Evolutionary conservation across 352 stramenopile species (phyloP).

Genomic region (Aphanomyces astaci): DNA sequence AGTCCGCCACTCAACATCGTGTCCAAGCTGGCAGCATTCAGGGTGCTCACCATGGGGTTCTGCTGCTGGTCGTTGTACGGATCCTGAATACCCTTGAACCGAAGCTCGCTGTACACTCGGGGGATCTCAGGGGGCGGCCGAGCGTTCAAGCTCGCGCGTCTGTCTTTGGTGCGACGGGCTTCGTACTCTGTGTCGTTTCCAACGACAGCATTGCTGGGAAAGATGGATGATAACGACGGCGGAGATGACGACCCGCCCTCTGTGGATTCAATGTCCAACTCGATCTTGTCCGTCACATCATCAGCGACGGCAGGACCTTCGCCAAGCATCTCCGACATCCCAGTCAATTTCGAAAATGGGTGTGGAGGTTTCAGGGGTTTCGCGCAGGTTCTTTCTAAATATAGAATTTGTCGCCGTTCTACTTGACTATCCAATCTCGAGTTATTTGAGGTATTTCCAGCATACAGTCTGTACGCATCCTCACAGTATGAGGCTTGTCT

Average conservation of each 20-base stretch:
- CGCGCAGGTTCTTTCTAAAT: not conserved
- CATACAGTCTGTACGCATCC: too few species aligned
- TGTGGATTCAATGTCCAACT: not conserved
- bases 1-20: slow-evolving; percentile 24
- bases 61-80: slow-evolving; percentile 44
- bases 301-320: not conserved
- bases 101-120: slow-evolving; percentile 54
- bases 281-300: not conserved
- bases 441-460: not conserved
- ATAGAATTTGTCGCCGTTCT: too few species aligned
- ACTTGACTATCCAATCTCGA: too few species aligned
- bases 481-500: too few species aligned
- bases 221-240: not conserved
- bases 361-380: not conserved
- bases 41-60: slow-evolving; percentile 42
- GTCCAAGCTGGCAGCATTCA: slow-evolving; percentile 42
- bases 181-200: not conserved
- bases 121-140: slow-evolving; percentile 34
- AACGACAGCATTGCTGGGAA: not conserved
- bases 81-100: slow-evolving; percentile 69
- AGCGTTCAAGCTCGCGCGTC: not conserved
- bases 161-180: not conserved
- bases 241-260: not conserved
- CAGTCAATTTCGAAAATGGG: not conserved
- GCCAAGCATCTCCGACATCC: not conserved